A percentile compares a stretch with the other conserved stretches of the same genome.
phyloP scores from a whole-genome alignment of 2,329 filamentous ascomycete genomes.

The Ophiostoma angusticollis region DNA sequence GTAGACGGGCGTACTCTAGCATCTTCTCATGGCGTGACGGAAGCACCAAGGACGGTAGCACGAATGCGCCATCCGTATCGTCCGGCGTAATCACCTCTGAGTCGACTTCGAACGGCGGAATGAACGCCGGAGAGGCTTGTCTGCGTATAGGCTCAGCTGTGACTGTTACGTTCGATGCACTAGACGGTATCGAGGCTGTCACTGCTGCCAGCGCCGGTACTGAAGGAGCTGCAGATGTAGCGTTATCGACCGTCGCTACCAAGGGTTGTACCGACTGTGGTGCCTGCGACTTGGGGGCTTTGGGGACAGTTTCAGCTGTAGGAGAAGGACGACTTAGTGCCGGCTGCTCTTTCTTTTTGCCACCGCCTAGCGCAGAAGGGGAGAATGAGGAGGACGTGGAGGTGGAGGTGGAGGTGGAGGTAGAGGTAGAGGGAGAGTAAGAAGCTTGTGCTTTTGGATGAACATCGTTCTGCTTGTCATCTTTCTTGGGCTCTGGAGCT shows the following conservation, averaged over 20 bases:
- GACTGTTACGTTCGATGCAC: no score
- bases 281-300: constrained; percentile 10
- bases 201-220: not conserved
- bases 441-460: no score
- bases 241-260: constrained; percentile 1
- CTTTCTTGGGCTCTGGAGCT: constrained; percentile 2
- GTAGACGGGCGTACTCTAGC: constrained; percentile 3
- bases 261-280: constrained; percentile 11
- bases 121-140: not conserved
- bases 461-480: constrained; percentile 1
- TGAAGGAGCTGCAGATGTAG: not conserved
- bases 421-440: no score
- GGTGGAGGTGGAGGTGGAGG: no score
- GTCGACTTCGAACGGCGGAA: constrained; percentile 3
- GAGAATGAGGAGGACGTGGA: not conserved
- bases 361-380: no score
- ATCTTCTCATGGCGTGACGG: constrained; percentile 2
- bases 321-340: constrained; percentile 11
- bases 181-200: not conserved
- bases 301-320: constrained; percentile 9
- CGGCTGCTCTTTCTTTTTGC: not conserved
- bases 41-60: not conserved
- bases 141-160: no score
- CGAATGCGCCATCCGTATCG: constrained; percentile 6
- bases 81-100: constrained; percentile 3